Base-by-base conservation (phyloP, 108 stramenopile species). In the Discostella stelligeroides region DNA sequence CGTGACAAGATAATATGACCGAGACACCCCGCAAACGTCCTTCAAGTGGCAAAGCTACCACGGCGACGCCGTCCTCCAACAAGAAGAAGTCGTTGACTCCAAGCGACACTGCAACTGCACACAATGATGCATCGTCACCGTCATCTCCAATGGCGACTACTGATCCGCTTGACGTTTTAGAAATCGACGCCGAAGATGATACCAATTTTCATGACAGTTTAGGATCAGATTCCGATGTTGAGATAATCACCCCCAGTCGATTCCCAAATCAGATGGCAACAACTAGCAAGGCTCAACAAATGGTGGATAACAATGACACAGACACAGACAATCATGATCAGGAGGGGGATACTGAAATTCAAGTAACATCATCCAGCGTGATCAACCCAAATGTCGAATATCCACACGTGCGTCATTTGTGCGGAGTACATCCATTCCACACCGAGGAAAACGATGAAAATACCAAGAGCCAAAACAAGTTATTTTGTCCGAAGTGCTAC, bases 401-500 rank as follows among this genome's bases (percentile, higher is more conserved):
- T 72, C 80, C 85, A n/a, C 88, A 88, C 63, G 51, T 54, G 39
- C 81, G 88, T 11, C 43, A 18, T 7, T 13, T 59, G 15, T 88
- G 88, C 55, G 88, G 88, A 2, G 58, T 86, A 12, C 56, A 72
- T 50, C 25, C 42, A 37, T 85, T 82, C 54, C 17, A 18, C 38
- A 30, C 39, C 25, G 9, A 6, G 7, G 25, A 37, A 27, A 46
- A 50, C 17, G 17, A 50, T 24, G 49, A 18, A 24, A 15, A 20
- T 41, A 29, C n/a, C 29, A 69, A 63, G 7, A 43, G 24, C 0
- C 41, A 43, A 34, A 71, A 80, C 45, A 45, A 21, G 15, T 66
- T 66, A 55, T 70, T 65, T 40, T 91, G 90, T 60, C 40, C 40
- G 10, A 91, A 88, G n/a, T 91, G 90, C 76, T 87, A 80, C 55